Conservation (phyloP, 2,329 filamentous ascomycete species). For the Fusarium sp. region DNA sequence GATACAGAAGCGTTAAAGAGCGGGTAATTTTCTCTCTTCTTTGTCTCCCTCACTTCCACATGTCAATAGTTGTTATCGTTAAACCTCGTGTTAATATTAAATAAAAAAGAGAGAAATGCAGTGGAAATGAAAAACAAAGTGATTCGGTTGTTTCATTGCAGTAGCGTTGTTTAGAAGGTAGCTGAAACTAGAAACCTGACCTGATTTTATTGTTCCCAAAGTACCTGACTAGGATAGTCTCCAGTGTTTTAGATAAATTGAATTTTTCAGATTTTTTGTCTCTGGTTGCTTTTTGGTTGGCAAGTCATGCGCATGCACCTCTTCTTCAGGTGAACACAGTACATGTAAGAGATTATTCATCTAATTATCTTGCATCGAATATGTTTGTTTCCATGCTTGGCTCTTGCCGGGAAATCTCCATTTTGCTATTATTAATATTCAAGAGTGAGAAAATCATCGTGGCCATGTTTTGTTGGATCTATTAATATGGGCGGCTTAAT, state of each 20-base stretch:
- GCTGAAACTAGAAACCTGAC: constrained; percentile 23
- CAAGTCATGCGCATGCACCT: neutral
- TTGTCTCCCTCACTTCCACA: neutral
- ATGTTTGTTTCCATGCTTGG: constrained; percentile 11
- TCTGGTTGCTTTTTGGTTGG: constrained; percentile 5
- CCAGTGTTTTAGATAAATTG: constrained; percentile 23
- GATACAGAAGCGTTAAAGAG: constrained; percentile 28
- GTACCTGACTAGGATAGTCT: neutral
- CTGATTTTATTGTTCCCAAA: neutral
- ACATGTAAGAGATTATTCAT: neutral
- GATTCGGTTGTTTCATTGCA: constrained; percentile 31
- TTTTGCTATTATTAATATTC: neutral
- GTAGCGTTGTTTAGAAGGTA: constrained; percentile 22
- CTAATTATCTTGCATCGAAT: constrained; percentile 1
- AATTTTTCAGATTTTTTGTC: neutral
- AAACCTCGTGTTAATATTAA: neutral
- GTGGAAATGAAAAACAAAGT: constrained; percentile 36
- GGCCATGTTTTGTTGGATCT: constrained; percentile 18
- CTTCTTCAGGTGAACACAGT: constrained; percentile 13
- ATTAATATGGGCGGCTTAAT: neutral
- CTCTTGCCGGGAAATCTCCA: neutral
- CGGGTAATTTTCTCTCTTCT: constrained; percentile 26
- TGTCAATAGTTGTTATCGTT: neutral
- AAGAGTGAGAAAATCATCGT: neutral
- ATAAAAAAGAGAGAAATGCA: neutral